phyloP scores from a whole-genome alignment of 352 stramenopile species.

The Globisporangium camurandrum region DNA sequence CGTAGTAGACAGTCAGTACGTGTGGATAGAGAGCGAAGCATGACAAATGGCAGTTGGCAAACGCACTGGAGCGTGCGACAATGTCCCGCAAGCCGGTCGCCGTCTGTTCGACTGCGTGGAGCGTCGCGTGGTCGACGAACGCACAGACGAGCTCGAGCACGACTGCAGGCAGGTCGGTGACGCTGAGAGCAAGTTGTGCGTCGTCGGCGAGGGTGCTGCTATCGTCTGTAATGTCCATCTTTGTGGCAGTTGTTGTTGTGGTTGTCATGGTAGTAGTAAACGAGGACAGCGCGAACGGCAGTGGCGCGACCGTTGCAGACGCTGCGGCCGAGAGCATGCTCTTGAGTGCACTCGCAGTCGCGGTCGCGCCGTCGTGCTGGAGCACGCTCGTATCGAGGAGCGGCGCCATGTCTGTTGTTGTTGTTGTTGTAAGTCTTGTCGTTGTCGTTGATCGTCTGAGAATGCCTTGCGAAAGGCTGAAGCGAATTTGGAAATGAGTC shows the following conservation, averaged over 20 bases:
- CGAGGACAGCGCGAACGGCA: slow-evolving; percentile 8
- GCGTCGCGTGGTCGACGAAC: slow-evolving; percentile 43
- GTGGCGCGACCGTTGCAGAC: slow-evolving; percentile 3
- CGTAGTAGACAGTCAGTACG: slow-evolving; percentile 5
- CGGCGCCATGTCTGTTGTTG: slow-evolving; percentile 6
- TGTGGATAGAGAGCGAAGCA: background rate
- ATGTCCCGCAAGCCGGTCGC: slow-evolving; percentile 23
- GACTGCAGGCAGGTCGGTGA: slow-evolving; percentile 30
- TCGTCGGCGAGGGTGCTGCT: background rate
- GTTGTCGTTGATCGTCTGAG: background rate
- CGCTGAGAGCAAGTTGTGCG: background rate
- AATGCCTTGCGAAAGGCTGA: no score
- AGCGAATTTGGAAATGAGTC: background rate
- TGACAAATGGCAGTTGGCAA: background rate
- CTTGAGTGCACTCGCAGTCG: background rate
- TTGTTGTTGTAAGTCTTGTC: background rate
- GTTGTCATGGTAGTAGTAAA: no score
- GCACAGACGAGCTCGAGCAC: slow-evolving; percentile 43
- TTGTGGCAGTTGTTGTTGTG: background rate
- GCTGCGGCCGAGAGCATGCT: slow-evolving; percentile 4
- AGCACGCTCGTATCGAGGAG: slow-evolving; percentile 12
- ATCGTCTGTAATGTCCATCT: background rate
- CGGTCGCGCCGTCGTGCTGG: slow-evolving; percentile 7
- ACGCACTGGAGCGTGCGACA: slow-evolving; percentile 31
- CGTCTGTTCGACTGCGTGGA: slow-evolving; percentile 47